Base-by-base conservation (phyloP, 345 rosid genomes). In the Lepidium aucheri region DNA sequence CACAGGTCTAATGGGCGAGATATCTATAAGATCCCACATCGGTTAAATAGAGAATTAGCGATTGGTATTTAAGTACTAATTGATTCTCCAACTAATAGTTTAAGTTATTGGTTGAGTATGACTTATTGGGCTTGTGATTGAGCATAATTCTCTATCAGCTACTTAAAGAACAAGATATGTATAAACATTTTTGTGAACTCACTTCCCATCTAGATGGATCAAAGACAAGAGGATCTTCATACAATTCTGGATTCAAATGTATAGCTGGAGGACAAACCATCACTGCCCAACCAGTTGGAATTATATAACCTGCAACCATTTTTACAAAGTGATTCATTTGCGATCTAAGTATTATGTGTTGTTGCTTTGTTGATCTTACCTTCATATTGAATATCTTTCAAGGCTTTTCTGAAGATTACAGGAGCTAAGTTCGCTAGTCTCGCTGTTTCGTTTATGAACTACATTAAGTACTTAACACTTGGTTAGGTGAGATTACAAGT, bases 231-330 rank as follows among this genome's bases (percentile, higher is more conserved):
- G 95, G 95, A 67, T 87, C 87, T 69, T 85, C 77, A 75, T 87
- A 89, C 60, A 65, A 84, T 24, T 61, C 74, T 52, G 87, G 89
- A 79, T 83, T 86, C 76, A 89, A 78, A 81, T 92, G 95, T 50
- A 92, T 88, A 18, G 96, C 98, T 18, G 98, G 96, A 52, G 98
- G 98, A 73, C 93, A 86, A 30, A 92, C 89, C 95, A 87, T 89
- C 14, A 92, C 83, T 15, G 83, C 88, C 98, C 98, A 92, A 17
- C 85, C 91, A n/a, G 88, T 86, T 54, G 98, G 96, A 76, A 92
- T 84, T 40, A 87, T 84, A 78, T 80, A 80, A 55, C 82, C 98
- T 92, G 85, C 81, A 77, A 28, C 54, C 50, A 52, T 59, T 24
- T 13, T 24, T 13, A 33, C 41, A 72, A 47, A 40, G 8, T 69